Conservation (phyloP, 2,329 filamentous ascomycete genomes). For the Thielaviopsis ethacetica region DNA sequence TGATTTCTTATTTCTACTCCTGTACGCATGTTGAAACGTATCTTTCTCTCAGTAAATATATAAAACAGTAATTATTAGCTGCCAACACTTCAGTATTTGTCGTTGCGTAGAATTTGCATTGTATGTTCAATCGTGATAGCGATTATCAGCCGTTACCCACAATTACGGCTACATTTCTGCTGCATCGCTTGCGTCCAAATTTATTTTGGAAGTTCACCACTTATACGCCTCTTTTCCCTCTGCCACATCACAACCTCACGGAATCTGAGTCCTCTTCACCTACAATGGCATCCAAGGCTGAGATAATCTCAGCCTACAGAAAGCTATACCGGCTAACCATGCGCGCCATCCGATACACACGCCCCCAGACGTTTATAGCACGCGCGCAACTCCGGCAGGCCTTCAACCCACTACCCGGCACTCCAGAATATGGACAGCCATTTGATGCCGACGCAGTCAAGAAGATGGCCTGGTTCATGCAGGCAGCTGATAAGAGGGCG, state of each 20-base stretch:
- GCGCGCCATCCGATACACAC: conserved; percentile 55
- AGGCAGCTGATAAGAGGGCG: conserved; percentile 42
- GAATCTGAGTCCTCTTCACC: neutral
- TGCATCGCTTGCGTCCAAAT: neutral
- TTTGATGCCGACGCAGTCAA: conserved; percentile 37
- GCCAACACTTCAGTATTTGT: no score
- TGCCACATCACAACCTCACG: neutral
- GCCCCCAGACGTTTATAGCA: conserved; percentile 47
- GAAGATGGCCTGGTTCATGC: conserved; percentile 55
- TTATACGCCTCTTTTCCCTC: neutral
- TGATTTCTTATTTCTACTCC: neutral
- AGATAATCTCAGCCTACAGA: conserved; percentile 51
- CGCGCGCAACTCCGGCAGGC: conserved; percentile 42
- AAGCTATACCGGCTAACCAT: conserved; percentile 49
- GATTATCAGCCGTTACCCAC: neutral
- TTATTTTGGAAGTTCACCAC: neutral
- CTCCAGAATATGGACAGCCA: conserved; percentile 16
- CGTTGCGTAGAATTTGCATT: no score
- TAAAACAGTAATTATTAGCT: no score
- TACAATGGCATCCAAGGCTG: conserved; percentile 14
- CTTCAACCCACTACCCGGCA: conserved; percentile 28
- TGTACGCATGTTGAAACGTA: no score
- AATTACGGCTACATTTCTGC: neutral
- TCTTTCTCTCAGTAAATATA: no score
- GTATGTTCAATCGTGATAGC: no score